Conservation (phyloP, 192 early-diverging fungal genomes). For the Podila epicladia region DNA sequence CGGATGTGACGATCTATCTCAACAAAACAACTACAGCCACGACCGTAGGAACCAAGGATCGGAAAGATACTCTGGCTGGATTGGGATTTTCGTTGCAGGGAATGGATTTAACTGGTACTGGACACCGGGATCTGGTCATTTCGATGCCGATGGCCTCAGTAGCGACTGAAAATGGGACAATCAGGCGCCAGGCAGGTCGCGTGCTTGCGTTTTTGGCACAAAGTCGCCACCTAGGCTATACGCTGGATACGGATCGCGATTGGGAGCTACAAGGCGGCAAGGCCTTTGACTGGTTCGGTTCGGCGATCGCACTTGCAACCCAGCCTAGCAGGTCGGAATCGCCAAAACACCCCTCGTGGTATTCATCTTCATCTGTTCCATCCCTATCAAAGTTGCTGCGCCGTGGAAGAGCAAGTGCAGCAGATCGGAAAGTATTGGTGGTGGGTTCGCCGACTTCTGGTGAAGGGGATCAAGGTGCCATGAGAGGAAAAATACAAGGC, state of each 20-base stretch:
- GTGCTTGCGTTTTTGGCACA: slow-evolving; percentile 27
- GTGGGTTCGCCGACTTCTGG: slow-evolving; percentile 43
- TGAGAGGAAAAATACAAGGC: slow-evolving; percentile 65
- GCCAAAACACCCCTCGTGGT: background rate
- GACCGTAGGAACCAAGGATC: background rate
- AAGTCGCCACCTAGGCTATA: slow-evolving; percentile 11
- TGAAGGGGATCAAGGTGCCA: slow-evolving; percentile 17
- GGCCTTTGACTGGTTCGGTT: slow-evolving; percentile 34
- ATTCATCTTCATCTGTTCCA: background rate
- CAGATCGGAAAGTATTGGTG: slow-evolving; percentile 19
- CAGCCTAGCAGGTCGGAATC: background rate
- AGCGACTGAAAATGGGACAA: background rate
- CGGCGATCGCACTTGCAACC: slow-evolving; percentile 12
- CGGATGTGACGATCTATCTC: slow-evolving; percentile 58
- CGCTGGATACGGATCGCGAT: slow-evolving; percentile 26
- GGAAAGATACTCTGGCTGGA: slow-evolving; percentile 28
- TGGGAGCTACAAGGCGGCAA: slow-evolving; percentile 38
- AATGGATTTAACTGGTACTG: slow-evolving; percentile 72
- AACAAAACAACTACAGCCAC: slow-evolving; percentile 9
- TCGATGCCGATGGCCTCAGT: slow-evolving; percentile 65
- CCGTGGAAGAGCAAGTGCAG: no score
- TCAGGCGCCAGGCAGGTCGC: slow-evolving; percentile 22
- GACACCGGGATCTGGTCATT: slow-evolving; percentile 70
- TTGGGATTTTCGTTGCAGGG: slow-evolving; percentile 60
- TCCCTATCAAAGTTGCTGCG: background rate